A percentile compares a stretch with the other conserved stretches of the same genome.
phyloP scores from a whole-genome alignment of 495 filamentous ascomycete species.

The Xylaria nigripes region DNA sequence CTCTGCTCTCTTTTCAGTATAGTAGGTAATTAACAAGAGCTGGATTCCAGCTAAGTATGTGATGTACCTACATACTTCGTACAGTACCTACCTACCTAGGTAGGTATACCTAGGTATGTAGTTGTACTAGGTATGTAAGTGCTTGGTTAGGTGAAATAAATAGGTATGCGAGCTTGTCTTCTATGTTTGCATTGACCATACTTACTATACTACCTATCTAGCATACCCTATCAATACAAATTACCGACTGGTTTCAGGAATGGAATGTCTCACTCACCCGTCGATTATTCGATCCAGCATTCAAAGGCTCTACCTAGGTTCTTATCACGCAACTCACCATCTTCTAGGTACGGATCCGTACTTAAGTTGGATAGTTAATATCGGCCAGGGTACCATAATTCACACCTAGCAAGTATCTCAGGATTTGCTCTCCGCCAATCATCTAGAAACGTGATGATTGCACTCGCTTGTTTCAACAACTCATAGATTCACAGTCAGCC shows the following conservation, averaged over 20 bases:
- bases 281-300: background rate
- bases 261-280: background rate
- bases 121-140: too few relatives aligned
- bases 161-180: too few relatives aligned
- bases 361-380: background rate
- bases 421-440: constrained; percentile 22
- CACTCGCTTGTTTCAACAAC: constrained; percentile 1
- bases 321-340: background rate
- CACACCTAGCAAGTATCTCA: constrained; percentile 1
- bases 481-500: background rate
- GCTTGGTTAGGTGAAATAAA: too few relatives aligned
- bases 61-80: too few relatives aligned
- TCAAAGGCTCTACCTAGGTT: background rate
- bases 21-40: too few relatives aligned
- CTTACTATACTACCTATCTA: background rate
- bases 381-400: constrained; percentile 8
- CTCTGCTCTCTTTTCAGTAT: too few relatives aligned
- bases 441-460: constrained; percentile 21
- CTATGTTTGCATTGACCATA: too few relatives aligned
- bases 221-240: background rate
- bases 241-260: background rate
- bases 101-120: background rate
- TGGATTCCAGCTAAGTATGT: too few relatives aligned
- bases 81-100: background rate
- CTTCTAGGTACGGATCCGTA: background rate